Evolutionary conservation across 768 basidiomycete genomes (phyloP), one percentile per base, ranked within the genome.

Genomic region (Mycena sanguinolenta): DNA sequence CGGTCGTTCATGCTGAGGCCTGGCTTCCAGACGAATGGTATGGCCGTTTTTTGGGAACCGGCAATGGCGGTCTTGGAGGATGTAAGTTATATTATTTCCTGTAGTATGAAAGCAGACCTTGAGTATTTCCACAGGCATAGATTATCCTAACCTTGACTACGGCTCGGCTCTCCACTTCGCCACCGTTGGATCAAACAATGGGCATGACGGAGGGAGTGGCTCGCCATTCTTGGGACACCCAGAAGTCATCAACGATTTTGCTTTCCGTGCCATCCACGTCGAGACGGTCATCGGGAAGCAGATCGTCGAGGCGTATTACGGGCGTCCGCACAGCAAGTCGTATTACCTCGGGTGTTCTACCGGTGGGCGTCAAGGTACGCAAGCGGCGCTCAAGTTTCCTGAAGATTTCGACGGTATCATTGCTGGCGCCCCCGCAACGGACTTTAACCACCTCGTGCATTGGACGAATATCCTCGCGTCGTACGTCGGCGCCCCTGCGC

Each of bases 281-380:
- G 73, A 71, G 39, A 71, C 70, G 1, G 69, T 77, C n/a, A 57
- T 77, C n/a, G 77, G 75, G 3, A 79, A 79, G 44, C 72, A 73
- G 32, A 69, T 79, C 34, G 69, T 73, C 14, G 71, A 73, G 19
- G 64, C 67, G 17, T 79, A 75, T 60, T 79, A 79, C 68, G 71
- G 70, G n/a, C 62, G 52, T 2, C 53, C 62, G n/a, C 72, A 74
- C 46, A 23, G 36, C 57, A 77, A 77, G 58, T 68, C 75, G 21
- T 79, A 79, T 50, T 79, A 72, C 38, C 44, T 74, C 17, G 79
- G 79, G 17, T 79, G 79, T 67, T 77, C 76, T 0, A 76, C 72
- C 1, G 78, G 77, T 12, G 78, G 78, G 10, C 74, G 78, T 23
- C 77, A 78, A 65, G 79, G 74, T 8, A 71, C 73, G 12, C 74